Base-by-base conservation (phyloP, 331 rosid species). In the Telfairia occidentalis region DNA sequence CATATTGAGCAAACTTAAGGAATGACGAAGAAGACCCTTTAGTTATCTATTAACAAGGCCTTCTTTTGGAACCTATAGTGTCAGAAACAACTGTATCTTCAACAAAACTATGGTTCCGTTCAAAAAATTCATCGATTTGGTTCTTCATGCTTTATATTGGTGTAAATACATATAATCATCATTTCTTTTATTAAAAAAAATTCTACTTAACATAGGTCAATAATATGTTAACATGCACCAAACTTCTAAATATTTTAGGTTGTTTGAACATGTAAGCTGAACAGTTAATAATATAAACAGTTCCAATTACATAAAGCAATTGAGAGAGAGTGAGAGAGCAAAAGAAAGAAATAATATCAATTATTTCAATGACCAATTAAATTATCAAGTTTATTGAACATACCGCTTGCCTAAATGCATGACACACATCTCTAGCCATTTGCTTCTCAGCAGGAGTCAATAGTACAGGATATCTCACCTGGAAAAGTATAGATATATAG, bases 401-500 rank as follows among this genome's bases (percentile, higher is more conserved):
- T 91, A 95, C 99, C 92, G 85, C 83, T 92, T 95, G 99, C 78
- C 92, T 89, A 86, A 95, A 95, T 61, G 99, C 97, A 78, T 83
- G 80, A 87, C 96, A 92, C 72, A 95, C 99, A 30, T 92, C 95
- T 84, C 97, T 92, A 29, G 99, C 96, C 96, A 95, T 90, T 85
- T 95, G 93, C 87, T 95, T 95, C 86, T 95, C 99, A 34, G 81
- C 78, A 45, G 99, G 99, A 80, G 96, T 92, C 82, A 95, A 80
- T 79, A 95, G 83, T 70, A 92, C 99, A 45, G 99, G 99, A 85
- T 92, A 95, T 82, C 99, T 90, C 73, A 95, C 90, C 99, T 95
- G 92, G 66, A 87, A 83, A 81, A 87, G 63, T 80, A 80, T 13
- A 40, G 66, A 78, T 13, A 74, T 49, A 34, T 72, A 13, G 49